Base-by-base conservation (phyloP, 2,329 filamentous ascomycete genomes). In the Emmonsiellopsis sp. region DNA sequence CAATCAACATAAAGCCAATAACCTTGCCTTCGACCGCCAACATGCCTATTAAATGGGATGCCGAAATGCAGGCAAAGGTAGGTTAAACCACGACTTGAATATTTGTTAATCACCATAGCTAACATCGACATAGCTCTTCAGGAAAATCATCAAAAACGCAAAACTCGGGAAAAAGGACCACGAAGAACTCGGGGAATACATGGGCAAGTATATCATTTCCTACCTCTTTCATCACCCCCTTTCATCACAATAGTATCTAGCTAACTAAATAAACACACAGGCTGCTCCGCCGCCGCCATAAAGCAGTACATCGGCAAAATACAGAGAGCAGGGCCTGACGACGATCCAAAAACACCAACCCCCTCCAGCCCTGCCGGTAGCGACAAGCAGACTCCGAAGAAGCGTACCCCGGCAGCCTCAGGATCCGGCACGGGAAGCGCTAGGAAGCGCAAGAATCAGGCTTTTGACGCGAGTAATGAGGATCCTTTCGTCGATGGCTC, bases 31-130 rank as follows among this genome's bases (percentile, higher is more conserved):
- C 8, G 5, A 6, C 26, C 4, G 34, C 10, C 42, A 62, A 50
- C 1, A 67, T 66, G 46, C 34, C 9, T 16, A 49, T 49, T 41
- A 58, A 38, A 0, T 67, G 65, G 65, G 58, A 59, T 3, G 54
- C 58, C 0, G 38, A 61, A 20, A 52, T 56, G 0, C 62, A 67
- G 37, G 61, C 61, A 20, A 66, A 60, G 58, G 65, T 66, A 57
- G 50, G 54, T 49, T 15, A 15, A 15, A 44, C 7, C 10, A 7
- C 30, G 13, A 30, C 10, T 35, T 43, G 52, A 42, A 1, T 11
- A 13, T 6, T 10, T 34, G 16, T 10, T 5, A 43, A n/a, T 16
- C 7, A 26, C 15, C 16, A 40, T n/a, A 35, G 11, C 26, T 34
- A 40, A 38, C 20, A n/a, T 10, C 26, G 15, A 2, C 15, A 7